These are phyloP conservation scores for Xylaria nigripes DNA, from an alignment of 495 filamentous ascomycete species.

Conservation along the genomic window DNA sequence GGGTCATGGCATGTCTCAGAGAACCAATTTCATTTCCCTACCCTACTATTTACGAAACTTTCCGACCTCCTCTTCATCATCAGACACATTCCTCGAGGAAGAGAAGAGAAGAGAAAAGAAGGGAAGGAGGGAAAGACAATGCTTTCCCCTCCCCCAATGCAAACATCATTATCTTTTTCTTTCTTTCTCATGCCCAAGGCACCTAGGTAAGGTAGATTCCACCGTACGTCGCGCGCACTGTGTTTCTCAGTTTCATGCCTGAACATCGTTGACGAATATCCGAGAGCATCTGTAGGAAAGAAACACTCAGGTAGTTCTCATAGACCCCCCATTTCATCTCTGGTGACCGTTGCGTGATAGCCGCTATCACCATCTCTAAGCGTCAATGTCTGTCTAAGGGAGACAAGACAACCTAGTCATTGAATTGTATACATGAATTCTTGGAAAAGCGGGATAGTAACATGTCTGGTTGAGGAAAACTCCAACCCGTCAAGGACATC, in stretches of 20 bases:
- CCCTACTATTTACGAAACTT: too few relatives aligned
- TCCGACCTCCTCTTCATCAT: too few relatives aligned
- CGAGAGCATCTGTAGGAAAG: background rate
- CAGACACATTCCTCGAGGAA: too few relatives aligned
- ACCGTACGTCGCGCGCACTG: background rate
- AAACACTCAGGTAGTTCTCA: background rate
- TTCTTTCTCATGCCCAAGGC: background rate
- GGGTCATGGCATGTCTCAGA: too few relatives aligned
- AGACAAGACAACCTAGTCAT: background rate
- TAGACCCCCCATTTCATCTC: constrained; percentile 1
- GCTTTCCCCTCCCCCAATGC: too few relatives aligned
- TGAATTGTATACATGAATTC: background rate
- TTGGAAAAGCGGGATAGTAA: background rate
- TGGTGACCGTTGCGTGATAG: background rate
- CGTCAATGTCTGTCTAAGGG: background rate
- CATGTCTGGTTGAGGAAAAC: background rate
- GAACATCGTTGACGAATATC: background rate
- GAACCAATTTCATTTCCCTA: too few relatives aligned
- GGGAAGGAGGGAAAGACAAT: too few relatives aligned
- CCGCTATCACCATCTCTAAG: background rate
- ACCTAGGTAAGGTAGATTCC: too few relatives aligned
- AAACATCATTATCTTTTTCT: background rate
- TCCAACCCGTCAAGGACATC: background rate
- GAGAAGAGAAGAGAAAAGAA: too few relatives aligned
- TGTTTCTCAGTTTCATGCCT: background rate